These are phyloP conservation scores for Ajuga chamaepitys DNA, from an alignment of 257 asterid species.

Conservation along the genomic window DNA sequence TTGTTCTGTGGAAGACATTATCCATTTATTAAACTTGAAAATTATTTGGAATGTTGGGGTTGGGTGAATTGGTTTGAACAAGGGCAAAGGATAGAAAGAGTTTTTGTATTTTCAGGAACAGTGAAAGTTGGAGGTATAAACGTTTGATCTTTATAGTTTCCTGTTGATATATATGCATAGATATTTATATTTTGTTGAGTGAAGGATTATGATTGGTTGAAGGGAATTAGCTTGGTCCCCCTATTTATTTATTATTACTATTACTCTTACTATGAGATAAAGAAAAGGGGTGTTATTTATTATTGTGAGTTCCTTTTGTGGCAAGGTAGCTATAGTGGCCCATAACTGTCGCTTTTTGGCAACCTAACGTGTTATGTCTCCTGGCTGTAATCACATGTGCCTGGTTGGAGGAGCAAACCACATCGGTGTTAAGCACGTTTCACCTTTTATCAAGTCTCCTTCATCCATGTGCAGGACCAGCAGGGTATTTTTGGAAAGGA, in stretches of 20 bases:
- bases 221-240: background rate
- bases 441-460: background rate
- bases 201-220: too few species aligned
- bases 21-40: constrained; percentile 11
- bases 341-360: background rate
- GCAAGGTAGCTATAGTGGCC: background rate
- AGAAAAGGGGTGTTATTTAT: background rate
- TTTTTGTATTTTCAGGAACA: constrained; percentile 14
- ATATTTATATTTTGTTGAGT: background rate
- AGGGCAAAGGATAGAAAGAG: background rate
- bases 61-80: background rate
- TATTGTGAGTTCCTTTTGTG: background rate
- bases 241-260: background rate
- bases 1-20: constrained; percentile 8
- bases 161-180: background rate
- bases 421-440: background rate
- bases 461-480: background rate
- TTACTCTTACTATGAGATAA: too few species aligned
- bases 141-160: background rate
- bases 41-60: constrained; percentile 7
- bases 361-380: background rate
- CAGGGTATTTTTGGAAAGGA: too few species aligned
- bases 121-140: constrained; percentile 1
- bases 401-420: background rate
- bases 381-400: background rate